Conservation (phyloP, 495 filamentous ascomycete species). For the Trichoderma erinaceum region DNA sequence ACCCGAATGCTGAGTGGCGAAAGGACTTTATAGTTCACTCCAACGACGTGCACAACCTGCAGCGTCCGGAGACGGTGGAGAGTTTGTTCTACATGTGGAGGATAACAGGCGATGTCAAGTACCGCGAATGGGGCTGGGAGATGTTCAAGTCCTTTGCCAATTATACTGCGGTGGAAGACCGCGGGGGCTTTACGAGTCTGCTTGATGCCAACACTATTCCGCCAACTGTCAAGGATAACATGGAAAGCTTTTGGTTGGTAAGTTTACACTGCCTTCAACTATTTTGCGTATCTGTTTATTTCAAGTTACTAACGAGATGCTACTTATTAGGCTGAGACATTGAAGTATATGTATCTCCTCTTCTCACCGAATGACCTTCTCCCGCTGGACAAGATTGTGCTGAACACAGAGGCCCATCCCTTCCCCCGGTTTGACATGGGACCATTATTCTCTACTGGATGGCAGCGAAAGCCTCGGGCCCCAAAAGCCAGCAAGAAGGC, state of each 20-base stretch:
- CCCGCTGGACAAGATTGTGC: slow-evolving; percentile 75
- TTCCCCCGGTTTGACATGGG: slow-evolving; percentile 79
- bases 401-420: slow-evolving; percentile 95
- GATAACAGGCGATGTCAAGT: slow-evolving; percentile 85
- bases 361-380: slow-evolving; percentile 82
- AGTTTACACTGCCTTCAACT: slow-evolving; percentile 24
- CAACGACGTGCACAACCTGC: slow-evolving; percentile 83
- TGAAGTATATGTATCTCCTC: slow-evolving; percentile 95
- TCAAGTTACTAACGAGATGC: not conserved
- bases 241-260: slow-evolving; percentile 95
- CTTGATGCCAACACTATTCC: slow-evolving; percentile 66
- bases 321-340: slow-evolving; percentile 68
- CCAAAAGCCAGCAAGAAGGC: slow-evolving; percentile 33
- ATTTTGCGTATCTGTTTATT: not conserved
- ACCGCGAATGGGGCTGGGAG: slow-evolving; percentile 96
- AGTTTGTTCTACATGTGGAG: slow-evolving; percentile 98
- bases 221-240: slow-evolving; percentile 63
- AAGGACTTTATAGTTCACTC: slow-evolving; percentile 71
- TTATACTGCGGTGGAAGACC: slow-evolving; percentile 67
- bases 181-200: slow-evolving; percentile 77
- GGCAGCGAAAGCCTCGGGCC: slow-evolving; percentile 64
- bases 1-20: slow-evolving; percentile 55
- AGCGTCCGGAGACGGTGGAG: slow-evolving; percentile 91
- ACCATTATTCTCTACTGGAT: slow-evolving; percentile 77
- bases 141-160: slow-evolving; percentile 92